A percentile compares a stretch with the other conserved stretches of the same genome.
Conservation (phyloP, 2,329 filamentous ascomycete species). For the Diaporthe sp. region DNA sequence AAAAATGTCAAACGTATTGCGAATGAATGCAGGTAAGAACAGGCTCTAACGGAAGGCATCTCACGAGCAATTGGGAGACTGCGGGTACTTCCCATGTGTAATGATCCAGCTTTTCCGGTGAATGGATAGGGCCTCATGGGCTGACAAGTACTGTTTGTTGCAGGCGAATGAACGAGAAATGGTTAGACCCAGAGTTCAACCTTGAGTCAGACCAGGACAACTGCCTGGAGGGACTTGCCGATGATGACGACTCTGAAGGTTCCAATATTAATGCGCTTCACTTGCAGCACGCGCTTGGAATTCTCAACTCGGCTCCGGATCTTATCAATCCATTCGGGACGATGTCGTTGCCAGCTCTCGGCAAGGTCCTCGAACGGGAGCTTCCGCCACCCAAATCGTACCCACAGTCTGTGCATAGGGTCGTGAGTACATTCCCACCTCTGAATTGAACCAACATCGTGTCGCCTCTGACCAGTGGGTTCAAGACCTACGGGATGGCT, state of each 20-base stretch:
- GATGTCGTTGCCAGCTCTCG: not conserved
- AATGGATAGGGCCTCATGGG: too few species aligned
- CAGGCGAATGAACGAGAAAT: slow-evolving; percentile 58
- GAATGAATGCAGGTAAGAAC: slow-evolving; percentile 52
- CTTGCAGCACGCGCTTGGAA: not conserved
- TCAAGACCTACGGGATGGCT: not conserved
- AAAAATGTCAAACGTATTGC: slow-evolving; percentile 56
- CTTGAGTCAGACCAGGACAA: slow-evolving; percentile 56
- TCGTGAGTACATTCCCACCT: slow-evolving; percentile 39
- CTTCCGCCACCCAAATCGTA: not conserved
- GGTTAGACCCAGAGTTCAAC: slow-evolving; percentile 60
- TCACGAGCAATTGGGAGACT: too few species aligned
- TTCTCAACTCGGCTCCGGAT: not conserved
- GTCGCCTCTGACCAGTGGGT: not conserved
- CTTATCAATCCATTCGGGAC: not conserved
- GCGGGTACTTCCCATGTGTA: not conserved
- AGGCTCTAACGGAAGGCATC: rapidly evolving
- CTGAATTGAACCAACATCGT: rapidly evolving
- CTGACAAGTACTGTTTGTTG: not conserved
- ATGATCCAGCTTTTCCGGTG: too few species aligned
- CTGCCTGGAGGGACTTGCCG: slow-evolving; percentile 52
- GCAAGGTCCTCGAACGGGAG: not conserved
- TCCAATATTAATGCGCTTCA: not conserved
- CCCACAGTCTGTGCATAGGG: slow-evolving; percentile 55
- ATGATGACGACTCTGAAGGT: not conserved